These are phyloP conservation scores for Malus sieversii DNA, from an alignment of 306 rosid genomes.

Conservation along the genomic window DNA sequence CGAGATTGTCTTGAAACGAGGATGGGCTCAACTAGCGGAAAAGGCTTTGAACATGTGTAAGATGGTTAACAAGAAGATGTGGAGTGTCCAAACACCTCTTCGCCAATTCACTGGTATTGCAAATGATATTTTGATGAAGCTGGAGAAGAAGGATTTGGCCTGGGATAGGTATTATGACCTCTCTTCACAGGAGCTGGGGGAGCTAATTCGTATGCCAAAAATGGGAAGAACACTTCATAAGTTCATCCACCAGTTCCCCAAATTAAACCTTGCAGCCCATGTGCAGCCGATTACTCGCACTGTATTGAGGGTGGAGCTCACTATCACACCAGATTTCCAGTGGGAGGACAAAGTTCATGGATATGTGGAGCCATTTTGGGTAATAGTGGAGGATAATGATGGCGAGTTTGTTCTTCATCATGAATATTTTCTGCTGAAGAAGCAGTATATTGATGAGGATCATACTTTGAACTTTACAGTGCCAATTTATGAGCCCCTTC, in stretches of 20 bases:
- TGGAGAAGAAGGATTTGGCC: conserved; percentile 90
- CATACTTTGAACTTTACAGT: conserved; percentile 85
- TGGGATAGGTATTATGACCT: conserved; percentile 97
- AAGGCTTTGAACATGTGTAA: conserved; percentile 87
- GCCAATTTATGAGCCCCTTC: conserved; percentile 82
- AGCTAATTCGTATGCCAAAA: conserved; percentile 72
- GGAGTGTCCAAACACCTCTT: conserved; percentile 94
- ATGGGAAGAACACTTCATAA: conserved; percentile 85
- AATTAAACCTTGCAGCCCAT: conserved; percentile 85
- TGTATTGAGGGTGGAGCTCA: conserved; percentile 86
- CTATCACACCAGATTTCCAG: conserved; percentile 79
- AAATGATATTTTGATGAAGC: conserved; percentile 56
- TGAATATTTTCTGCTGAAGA: conserved; percentile 77
- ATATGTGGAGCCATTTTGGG: conserved; percentile 92
- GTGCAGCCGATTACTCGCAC: conserved; percentile 96
- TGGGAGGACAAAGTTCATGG: conserved; percentile 98
- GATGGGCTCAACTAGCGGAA: conserved; percentile 93
- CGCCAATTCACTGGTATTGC: conserved; percentile 80
- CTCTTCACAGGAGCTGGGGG: conserved; percentile 90
- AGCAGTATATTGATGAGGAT: conserved; percentile 82
- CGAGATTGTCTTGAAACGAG: conserved; percentile 85
- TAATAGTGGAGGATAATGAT: conserved; percentile 91
- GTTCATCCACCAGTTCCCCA: conserved; percentile 85
- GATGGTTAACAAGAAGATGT: conserved; percentile 88
- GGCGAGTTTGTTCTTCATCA: conserved; percentile 87